Base-by-base conservation (phyloP, 192 early-diverging fungal genomes). In the Coemansia sp. region DNA sequence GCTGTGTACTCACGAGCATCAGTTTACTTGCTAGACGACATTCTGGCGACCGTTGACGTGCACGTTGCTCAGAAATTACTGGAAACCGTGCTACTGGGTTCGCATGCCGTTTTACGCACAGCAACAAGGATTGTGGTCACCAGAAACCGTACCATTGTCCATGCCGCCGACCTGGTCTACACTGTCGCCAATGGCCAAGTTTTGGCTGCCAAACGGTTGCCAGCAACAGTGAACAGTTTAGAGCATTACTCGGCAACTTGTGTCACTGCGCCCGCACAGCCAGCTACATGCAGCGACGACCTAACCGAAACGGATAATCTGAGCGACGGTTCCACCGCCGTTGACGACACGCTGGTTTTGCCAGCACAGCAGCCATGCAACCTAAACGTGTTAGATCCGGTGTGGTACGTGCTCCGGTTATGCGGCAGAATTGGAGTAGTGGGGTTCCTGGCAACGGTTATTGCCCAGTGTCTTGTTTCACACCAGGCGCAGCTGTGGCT, bases 1-100 rank as follows among this genome's bases (percentile, higher is more conserved):
- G 78, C 86, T 2, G 78, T 90, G 0, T 93, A 95, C 66, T 62
- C 64, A 6, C 66, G 69, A 72, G 70, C 84, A 8, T 85, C 88
- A 15, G 82, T 92, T 30, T 77, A 85, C 4, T 64, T 93, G 10
- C 58, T 94, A 0, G 89, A 90, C 54, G 83, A 89, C 39, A 70
- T 85, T 2, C 53, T 89, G 40, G 67, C 83, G 2, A 83, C 88
- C 7, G 84, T 86, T 0, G 84, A 84, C 46, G 83, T 78, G 1
- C 66, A 75, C 27, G 84, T 86, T 4, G 69, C 67, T 12, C 76
- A 68, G 17, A 67, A 67, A 4, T 45, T 86, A 3, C 72, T 86
- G 21, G 74, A 79, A 7, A 20, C 68, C 48, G 87, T 88, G 32
- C 50, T 97, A 51, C 79, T 79, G 11, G 83, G 84, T 5, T 81